A percentile compares a stretch with the other conserved stretches of the same genome.
phyloP scores from a whole-genome alignment of 1,284 basidiomycete species.

The Heterobasidion parviporum region DNA sequence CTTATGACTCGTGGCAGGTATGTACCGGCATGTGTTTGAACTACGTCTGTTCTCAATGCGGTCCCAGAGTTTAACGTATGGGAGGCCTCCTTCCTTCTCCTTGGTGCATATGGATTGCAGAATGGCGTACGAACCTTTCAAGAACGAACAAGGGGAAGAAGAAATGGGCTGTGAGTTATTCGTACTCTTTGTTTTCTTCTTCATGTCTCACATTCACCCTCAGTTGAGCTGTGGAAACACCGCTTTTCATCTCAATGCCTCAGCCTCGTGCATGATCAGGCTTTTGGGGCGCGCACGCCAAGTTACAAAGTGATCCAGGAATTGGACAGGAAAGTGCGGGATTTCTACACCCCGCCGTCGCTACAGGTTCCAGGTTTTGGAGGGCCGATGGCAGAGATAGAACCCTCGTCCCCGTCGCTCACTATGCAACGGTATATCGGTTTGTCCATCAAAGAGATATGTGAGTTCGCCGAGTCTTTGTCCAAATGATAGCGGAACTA shows the following conservation, averaged over 20 bases:
- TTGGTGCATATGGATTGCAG: constrained; percentile 53
- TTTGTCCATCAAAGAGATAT: constrained; percentile 58
- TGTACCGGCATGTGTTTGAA: constrained; percentile 10
- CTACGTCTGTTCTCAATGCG: constrained; percentile 5
- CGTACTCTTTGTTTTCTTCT: not conserved
- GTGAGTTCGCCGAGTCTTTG: constrained; percentile 27
- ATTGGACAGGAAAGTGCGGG: constrained; percentile 54
- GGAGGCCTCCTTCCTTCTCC: constrained; percentile 56
- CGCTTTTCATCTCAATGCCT: constrained; percentile 52
- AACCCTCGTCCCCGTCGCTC: constrained; percentile 40
- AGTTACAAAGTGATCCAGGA: constrained; percentile 54
- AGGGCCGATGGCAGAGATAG: constrained; percentile 33
- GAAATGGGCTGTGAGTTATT: constrained; percentile 58
- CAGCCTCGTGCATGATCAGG: constrained; percentile 55
- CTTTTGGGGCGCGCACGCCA: constrained; percentile 51
- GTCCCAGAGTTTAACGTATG: constrained; percentile 61
- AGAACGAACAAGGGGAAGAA: constrained; percentile 40
- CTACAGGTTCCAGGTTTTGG: constrained; percentile 59
- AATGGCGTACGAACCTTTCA: constrained; percentile 41
- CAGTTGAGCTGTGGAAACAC: constrained; percentile 61
- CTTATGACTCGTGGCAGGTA: constrained; percentile 67
- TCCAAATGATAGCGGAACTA: not conserved
- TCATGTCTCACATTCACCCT: constrained; percentile 7
- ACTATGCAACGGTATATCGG: constrained; percentile 58
- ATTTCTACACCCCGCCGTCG: constrained; percentile 54